These are phyloP conservation scores for Fusarium foetens DNA, from an alignment of 2,329 filamentous ascomycete genomes.

Conservation along the genomic window DNA sequence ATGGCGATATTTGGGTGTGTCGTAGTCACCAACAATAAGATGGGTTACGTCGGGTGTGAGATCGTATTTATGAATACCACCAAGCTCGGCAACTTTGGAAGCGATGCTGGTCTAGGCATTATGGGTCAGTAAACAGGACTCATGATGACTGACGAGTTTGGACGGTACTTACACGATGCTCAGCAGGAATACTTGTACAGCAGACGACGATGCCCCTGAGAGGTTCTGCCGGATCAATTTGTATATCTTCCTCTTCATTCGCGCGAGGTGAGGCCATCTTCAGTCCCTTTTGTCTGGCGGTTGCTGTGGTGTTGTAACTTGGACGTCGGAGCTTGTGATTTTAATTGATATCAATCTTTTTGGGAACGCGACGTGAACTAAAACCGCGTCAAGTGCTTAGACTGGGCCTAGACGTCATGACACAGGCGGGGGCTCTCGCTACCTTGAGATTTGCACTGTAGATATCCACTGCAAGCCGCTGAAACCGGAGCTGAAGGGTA, in stretches of 20 bases:
- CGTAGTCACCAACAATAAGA: constrained; percentile 87
- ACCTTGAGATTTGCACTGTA: constrained; percentile 10
- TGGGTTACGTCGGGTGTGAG: constrained; percentile 97
- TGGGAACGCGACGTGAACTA: constrained; percentile 38
- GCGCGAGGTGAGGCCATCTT: constrained; percentile 46
- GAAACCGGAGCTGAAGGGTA: background rate
- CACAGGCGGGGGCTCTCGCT: background rate
- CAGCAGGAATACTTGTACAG: constrained; percentile 85
- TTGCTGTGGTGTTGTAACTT: constrained; percentile 29
- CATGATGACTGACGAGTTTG: constrained; percentile 6
- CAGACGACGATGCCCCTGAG: constrained; percentile 81
- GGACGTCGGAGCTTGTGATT: constrained; percentile 24
- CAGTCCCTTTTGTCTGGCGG: constrained; percentile 8
- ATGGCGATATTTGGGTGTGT: constrained; percentile 95
- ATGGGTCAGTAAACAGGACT: background rate
- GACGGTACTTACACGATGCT: constrained; percentile 73
- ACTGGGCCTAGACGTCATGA: constrained; percentile 31
- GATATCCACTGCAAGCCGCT: background rate
- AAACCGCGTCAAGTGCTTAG: constrained; percentile 41
- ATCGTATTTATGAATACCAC: constrained; percentile 87
- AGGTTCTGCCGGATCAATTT: constrained; percentile 69
- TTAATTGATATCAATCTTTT: constrained; percentile 36
- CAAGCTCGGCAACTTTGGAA: constrained; percentile 78
- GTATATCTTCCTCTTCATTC: constrained; percentile 43
- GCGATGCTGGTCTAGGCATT: constrained; percentile 63